These are phyloP conservation scores for Tuber borchii DNA, from an alignment of 495 filamentous ascomycete species.

Conservation along the genomic window DNA sequence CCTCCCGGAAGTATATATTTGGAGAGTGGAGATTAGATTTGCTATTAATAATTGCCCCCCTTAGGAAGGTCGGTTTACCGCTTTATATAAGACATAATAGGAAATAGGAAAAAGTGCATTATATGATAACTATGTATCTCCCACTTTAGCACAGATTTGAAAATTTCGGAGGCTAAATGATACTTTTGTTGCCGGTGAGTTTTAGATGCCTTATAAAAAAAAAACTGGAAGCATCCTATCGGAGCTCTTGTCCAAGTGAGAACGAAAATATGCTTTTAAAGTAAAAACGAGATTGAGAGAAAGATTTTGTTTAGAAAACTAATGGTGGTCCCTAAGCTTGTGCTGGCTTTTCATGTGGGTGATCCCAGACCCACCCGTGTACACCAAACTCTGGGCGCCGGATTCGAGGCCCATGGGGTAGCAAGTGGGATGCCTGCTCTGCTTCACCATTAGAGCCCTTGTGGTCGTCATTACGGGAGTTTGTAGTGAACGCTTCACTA, in stretches of 20 bases:
- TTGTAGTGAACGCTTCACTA: not conserved
- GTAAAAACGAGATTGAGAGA: not conserved
- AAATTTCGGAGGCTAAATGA: not conserved
- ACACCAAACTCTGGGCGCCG: not conserved
- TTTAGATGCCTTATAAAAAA: not conserved
- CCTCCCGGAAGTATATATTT: not conserved
- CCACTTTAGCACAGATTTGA: not conserved
- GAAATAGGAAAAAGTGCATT: not conserved
- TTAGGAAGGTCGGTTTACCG: no score
- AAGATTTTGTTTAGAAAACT: not conserved
- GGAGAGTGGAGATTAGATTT: not conserved
- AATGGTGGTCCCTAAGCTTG: not conserved
- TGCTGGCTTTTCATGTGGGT: not conserved
- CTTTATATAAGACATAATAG: not conserved
- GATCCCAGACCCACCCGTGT: slow-evolving; percentile 1
- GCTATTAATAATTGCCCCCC: not conserved
- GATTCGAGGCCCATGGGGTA: not conserved
- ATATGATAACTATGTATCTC: not conserved
- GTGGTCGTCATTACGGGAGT: no score
- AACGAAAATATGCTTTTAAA: not conserved
- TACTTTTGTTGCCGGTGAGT: not conserved
- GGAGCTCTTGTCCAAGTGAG: not conserved
- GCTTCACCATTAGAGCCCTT: not conserved
- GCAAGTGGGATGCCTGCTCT: not conserved
- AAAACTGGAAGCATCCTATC: no score